These are phyloP conservation scores for Chlamydomonas eustigma DNA, from an alignment of 139 green algal species.

Conservation along the genomic window DNA sequence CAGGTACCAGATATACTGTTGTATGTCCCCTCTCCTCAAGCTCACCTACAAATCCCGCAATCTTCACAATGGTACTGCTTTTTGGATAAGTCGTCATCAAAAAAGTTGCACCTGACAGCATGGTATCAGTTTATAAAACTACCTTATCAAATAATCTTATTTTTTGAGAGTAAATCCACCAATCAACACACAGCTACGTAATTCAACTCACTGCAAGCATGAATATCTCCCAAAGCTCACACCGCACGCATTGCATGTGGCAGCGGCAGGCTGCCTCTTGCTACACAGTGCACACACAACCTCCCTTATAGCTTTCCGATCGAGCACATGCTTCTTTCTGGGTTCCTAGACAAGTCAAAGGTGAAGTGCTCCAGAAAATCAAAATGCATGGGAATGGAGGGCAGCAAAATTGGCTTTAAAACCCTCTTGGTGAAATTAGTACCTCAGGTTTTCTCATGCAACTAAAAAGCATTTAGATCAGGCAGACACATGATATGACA, in stretches of 20 bases:
- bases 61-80: slow-evolving; percentile 83
- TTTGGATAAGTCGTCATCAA: slow-evolving; percentile 81
- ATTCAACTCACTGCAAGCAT: slow-evolving; percentile 38
- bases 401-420: slow-evolving; percentile 4
- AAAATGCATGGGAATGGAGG: no score
- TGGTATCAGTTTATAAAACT: neutral
- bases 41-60: slow-evolving; percentile 62
- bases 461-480: neutral
- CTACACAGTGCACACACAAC: slow-evolving; percentile 78
- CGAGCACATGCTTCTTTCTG: slow-evolving; percentile 68
- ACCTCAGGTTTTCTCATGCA: neutral
- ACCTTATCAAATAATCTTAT: neutral
- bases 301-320: slow-evolving; percentile 68
- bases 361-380: no score
- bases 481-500: neutral
- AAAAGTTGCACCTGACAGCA: slow-evolving; percentile 52
- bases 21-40: neutral
- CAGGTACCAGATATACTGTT: neutral
- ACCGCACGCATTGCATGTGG: slow-evolving; percentile 64
- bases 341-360: slow-evolving; percentile 48
- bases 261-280: slow-evolving; percentile 57
- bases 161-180: no score
- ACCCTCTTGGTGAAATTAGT: neutral
- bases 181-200: neutral
- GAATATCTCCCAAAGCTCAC: slow-evolving; percentile 64